These are phyloP conservation scores for Aspergillus ochraceus DNA, from an alignment of 2,329 filamentous ascomycete genomes.

Conservation along the genomic window DNA sequence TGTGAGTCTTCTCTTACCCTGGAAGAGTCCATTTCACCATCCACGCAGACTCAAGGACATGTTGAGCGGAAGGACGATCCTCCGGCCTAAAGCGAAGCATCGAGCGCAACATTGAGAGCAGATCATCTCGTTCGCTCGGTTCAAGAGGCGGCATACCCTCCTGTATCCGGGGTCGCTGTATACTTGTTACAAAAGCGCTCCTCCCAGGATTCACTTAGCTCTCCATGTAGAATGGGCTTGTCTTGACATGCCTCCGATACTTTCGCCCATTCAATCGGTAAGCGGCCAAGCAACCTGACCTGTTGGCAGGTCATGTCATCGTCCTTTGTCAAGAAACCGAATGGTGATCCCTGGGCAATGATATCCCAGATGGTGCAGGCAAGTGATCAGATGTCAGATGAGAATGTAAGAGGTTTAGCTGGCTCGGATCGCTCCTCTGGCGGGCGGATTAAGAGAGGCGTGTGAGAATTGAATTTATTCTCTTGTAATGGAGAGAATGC, in stretches of 20 bases:
- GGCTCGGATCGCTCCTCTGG: slow-evolving; percentile 40
- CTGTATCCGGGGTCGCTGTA: slow-evolving; percentile 22
- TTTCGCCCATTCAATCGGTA: slow-evolving; percentile 25
- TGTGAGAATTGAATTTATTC: slow-evolving; percentile 18
- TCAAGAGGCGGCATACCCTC: slow-evolving; percentile 9
- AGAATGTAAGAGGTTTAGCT: slow-evolving; percentile 28
- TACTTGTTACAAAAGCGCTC: slow-evolving; percentile 16
- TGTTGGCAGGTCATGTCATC: slow-evolving; percentile 30
- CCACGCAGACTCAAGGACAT: slow-evolving; percentile 25
- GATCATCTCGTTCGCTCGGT: slow-evolving; percentile 15
- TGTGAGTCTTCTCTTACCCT: slow-evolving; percentile 14
- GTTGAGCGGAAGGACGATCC: slow-evolving; percentile 16
- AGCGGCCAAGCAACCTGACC: slow-evolving; percentile 26
- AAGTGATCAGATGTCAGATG: slow-evolving; percentile 41
- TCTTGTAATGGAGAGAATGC: slow-evolving; percentile 20
- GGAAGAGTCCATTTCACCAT: slow-evolving; percentile 26
- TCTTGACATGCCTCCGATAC: slow-evolving; percentile 19
- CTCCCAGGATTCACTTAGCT: slow-evolving; percentile 8
- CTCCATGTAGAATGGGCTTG: slow-evolving; percentile 17
- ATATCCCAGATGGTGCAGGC: slow-evolving; percentile 38
- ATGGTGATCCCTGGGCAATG: slow-evolving; percentile 26
- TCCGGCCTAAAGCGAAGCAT: slow-evolving; percentile 25
- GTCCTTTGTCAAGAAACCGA: slow-evolving; percentile 23
- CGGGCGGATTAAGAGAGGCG: slow-evolving; percentile 25
- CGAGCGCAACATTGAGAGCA: slow-evolving; percentile 21